Evolutionary conservation across 257 asterid genomes (phyloP).

Genomic region (Striga asiatica): DNA sequence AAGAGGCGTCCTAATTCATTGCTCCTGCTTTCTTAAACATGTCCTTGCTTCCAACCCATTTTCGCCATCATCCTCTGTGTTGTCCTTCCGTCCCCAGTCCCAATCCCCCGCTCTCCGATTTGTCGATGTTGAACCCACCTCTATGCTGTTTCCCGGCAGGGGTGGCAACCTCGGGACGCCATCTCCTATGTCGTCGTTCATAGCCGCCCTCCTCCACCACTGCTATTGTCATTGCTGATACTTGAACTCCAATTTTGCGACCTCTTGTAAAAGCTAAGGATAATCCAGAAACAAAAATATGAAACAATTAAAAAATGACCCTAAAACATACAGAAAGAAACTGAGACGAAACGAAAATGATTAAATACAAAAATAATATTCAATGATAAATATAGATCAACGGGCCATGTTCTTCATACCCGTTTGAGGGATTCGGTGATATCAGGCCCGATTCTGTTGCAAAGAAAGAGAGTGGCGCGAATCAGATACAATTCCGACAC

Average conservation of each 20-base stretch:
- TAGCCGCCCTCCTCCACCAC: conserved; percentile 83
- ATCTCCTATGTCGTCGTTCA: conserved; percentile 43
- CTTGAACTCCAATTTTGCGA: too few relatives aligned
- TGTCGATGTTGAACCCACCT: conserved; percentile 73
- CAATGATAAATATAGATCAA: background rate
- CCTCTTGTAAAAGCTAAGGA: too few relatives aligned
- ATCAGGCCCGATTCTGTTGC: conserved; percentile 95
- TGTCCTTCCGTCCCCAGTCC: conserved; percentile 92
- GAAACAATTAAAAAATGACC: too few relatives aligned
- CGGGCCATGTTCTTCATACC: conserved; percentile 22
- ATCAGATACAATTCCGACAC: conserved; percentile 43
- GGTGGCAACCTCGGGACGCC: conserved; percentile 53
- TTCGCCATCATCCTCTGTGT: conserved; percentile 99
- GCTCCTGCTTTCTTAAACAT: conserved; percentile 85
- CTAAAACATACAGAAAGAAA: too few relatives aligned
- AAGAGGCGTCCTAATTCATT: conserved; percentile 83
- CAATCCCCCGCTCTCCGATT: conserved; percentile 78
- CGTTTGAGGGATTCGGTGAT: conserved; percentile 75
- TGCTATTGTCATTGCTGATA: too few relatives aligned
- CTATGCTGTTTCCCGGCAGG: conserved; percentile 26
- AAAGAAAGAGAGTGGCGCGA: conserved; percentile 92
- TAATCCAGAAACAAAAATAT: too few relatives aligned
- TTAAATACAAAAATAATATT: too few relatives aligned
- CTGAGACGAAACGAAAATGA: too few relatives aligned
- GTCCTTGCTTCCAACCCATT: conserved; percentile 98